Base-by-base conservation (phyloP, 2,329 filamentous ascomycete genomes). In the Hypomyces rosellus region DNA sequence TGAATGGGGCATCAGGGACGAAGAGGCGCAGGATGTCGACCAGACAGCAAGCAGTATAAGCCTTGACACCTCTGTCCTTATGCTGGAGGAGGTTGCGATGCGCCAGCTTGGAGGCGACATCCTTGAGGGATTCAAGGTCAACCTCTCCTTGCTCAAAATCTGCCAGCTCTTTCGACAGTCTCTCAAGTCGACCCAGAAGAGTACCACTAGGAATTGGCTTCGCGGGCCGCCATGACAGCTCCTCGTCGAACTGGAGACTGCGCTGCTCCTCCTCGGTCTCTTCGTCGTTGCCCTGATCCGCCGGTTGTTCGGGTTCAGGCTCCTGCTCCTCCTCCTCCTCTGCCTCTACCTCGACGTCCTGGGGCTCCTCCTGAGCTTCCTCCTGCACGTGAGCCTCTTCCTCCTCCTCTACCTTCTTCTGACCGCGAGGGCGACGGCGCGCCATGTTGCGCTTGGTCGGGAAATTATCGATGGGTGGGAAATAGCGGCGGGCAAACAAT, bases 1-100 rank as follows among this genome's bases (percentile, higher is more conserved):
- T 95, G 69, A 95, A 97, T 15, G 93, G 93, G 65, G 93, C 93
- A 75, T 97, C 86, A 1, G 93, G 93, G 25, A 93, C 93, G 70
- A 89, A 96, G 51, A 99, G 78, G 61, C 88, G 86, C 65, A 99
- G 80, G 59, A 99, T 87, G 66, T 99, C 93, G 49, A 96, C 90
- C 54, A 97, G 76, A 66, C 91, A 97, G 63, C 88, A 88, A 40
- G 90, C 85, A 33, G 88, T 82, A 74, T 87, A 96, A 22, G 93
- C 92, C 68, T 88, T 86, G 57, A 99, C 90, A 50, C 93, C 93
- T 57, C 85, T 87, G 68, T 99, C 93, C 72, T 95, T 95, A 71
- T 99, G 93, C 53, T 82, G 82, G 43, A 99, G 72, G 20, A 99
- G 75, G 62, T 93, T 89, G 54, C 85, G 83, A 56, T 85, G 84